A percentile compares a stretch with the other conserved stretches of the same genome.
These are phyloP conservation scores for Lojkania enalia DNA, from an alignment of 2,329 filamentous ascomycete genomes.

Conservation along the genomic window DNA sequence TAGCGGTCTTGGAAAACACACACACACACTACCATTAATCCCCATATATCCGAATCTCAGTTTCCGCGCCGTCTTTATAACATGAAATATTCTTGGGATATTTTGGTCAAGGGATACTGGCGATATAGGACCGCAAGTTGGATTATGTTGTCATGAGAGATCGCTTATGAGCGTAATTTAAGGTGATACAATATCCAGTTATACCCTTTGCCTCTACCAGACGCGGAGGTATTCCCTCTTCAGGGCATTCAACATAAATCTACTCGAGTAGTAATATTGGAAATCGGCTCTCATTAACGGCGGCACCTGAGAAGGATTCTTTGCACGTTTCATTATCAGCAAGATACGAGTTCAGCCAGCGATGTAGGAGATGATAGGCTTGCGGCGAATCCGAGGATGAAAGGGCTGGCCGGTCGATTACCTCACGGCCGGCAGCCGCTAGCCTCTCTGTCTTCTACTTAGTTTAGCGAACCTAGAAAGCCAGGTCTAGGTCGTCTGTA, in stretches of 20 bases:
- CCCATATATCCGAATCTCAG: too few relatives aligned
- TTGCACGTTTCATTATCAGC: slow-evolving; percentile 20
- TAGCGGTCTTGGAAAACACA: slow-evolving; percentile 16
- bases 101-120: slow-evolving; percentile 20
- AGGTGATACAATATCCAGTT: slow-evolving; percentile 20
- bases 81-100: too few relatives aligned
- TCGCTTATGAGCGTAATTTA: slow-evolving; percentile 21
- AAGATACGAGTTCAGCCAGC: slow-evolving; percentile 25
- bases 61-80: too few relatives aligned
- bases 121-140: slow-evolving; percentile 14
- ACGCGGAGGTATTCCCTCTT: slow-evolving; percentile 16
- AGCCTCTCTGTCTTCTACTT: slow-evolving; percentile 20
- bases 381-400: slow-evolving; percentile 27
- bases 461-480: slow-evolving; percentile 14
- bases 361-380: slow-evolving; percentile 21
- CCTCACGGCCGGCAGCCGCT: slow-evolving; percentile 22
- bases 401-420: slow-evolving; percentile 20
- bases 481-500: slow-evolving; percentile 10
- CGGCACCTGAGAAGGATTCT: slow-evolving; percentile 18
- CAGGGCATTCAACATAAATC: slow-evolving; percentile 21
- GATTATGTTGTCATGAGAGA: slow-evolving; percentile 24
- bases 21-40: too few relatives aligned
- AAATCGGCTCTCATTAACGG: slow-evolving; percentile 17
- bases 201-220: slow-evolving; percentile 19
- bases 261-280: slow-evolving; percentile 24